phyloP scores from a whole-genome alignment of 495 filamentous ascomycete genomes.

The Acidomyces sp. region DNA sequence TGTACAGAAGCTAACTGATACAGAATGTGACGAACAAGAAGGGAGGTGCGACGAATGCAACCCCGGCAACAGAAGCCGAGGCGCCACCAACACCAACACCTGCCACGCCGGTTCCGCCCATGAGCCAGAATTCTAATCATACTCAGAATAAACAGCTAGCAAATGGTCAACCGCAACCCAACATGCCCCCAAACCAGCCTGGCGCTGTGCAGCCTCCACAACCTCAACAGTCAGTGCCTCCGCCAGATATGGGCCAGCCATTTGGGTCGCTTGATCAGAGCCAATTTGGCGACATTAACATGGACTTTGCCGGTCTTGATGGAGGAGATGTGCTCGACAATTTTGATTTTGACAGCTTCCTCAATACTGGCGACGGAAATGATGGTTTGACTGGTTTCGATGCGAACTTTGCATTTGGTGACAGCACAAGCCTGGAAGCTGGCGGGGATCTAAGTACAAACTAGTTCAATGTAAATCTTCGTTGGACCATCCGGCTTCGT shows the following conservation, averaged over 20 bases:
- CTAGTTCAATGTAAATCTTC: too few species aligned
- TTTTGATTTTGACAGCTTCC: slow-evolving; percentile 94
- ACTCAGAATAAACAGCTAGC: slow-evolving; percentile 39
- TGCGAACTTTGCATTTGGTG: slow-evolving; percentile 21
- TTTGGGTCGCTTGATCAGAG: slow-evolving; percentile 3
- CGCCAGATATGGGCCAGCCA: background rate
- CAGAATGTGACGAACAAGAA: slow-evolving; percentile 51
- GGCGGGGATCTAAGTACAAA: too few species aligned
- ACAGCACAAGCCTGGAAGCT: background rate
- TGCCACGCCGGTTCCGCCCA: slow-evolving; percentile 76
- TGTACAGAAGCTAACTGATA: slow-evolving; percentile 26
- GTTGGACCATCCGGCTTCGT: too few species aligned
- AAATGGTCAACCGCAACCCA: slow-evolving; percentile 33
- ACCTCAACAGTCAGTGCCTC: background rate
- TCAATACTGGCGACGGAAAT: slow-evolving; percentile 51
- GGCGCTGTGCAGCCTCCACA: slow-evolving; percentile 8
- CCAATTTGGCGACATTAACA: slow-evolving; percentile 26
- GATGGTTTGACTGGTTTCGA: slow-evolving; percentile 42
- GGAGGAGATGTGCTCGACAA: slow-evolving; percentile 63
- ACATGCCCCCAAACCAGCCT: slow-evolving; percentile 30
- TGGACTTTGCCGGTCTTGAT: slow-evolving; percentile 49
- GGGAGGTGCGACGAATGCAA: slow-evolving; percentile 51
- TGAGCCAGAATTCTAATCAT: slow-evolving; percentile 47
- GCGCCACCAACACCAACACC: slow-evolving; percentile 66
- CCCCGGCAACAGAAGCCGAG: slow-evolving; percentile 62